phyloP scores from a whole-genome alignment of 2,329 filamentous ascomycete genomes.

The Fusarium sp. region DNA sequence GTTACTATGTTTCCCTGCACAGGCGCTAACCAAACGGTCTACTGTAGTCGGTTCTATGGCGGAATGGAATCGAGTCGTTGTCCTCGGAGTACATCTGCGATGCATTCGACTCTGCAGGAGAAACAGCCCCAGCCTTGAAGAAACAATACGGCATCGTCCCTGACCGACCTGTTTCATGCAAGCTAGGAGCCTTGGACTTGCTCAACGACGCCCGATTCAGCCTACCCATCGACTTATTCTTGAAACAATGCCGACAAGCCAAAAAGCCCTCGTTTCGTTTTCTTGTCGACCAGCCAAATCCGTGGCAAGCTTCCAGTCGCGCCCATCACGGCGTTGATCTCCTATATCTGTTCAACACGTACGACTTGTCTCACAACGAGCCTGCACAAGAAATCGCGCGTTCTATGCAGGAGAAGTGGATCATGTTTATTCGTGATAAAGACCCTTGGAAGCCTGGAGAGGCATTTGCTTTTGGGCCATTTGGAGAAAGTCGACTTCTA shows the following conservation, averaged over 20 bases:
- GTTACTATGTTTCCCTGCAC: not conserved
- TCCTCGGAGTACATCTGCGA: conserved; percentile 48
- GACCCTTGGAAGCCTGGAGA: conserved; percentile 50
- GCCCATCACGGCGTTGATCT: conserved; percentile 61
- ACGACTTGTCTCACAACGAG: conserved; percentile 52
- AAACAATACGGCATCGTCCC: conserved; percentile 54
- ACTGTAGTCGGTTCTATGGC: conserved; percentile 58
- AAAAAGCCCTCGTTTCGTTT: conserved; percentile 53
- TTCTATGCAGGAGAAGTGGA: conserved; percentile 55
- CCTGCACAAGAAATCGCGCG: conserved; percentile 49
- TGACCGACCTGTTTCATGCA: conserved; percentile 53
- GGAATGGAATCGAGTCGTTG: conserved; percentile 54
- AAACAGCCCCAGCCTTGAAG: conserved; percentile 16
- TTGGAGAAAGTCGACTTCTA: conserved; percentile 41
- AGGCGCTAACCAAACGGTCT: conserved; percentile 43
- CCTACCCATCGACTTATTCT: conserved; percentile 41
- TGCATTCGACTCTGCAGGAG: conserved; percentile 49
- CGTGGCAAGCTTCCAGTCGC: conserved; percentile 58
- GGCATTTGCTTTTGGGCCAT: conserved; percentile 51
- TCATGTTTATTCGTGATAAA: conserved; percentile 51
- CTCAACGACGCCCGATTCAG: conserved; percentile 49
- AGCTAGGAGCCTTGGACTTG: conserved; percentile 54
- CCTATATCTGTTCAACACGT: conserved; percentile 55
- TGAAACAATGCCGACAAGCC: conserved; percentile 21
- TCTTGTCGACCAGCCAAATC: conserved; percentile 58